phyloP scores from a whole-genome alignment of 2,329 filamentous ascomycete genomes.

The Didymosphaeria variabile region DNA sequence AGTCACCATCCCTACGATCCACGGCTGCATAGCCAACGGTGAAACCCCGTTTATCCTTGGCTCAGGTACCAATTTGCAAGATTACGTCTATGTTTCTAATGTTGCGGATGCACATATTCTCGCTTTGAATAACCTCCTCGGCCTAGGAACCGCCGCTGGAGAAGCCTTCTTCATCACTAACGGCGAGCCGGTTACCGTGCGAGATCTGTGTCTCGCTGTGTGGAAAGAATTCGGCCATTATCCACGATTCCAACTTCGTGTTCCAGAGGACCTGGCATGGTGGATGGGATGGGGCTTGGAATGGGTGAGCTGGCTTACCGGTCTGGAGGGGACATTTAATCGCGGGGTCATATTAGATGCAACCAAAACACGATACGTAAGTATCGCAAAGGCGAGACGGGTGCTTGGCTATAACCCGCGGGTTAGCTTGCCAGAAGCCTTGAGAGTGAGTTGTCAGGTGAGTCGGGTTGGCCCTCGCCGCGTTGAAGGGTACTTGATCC shows the following conservation, averaged over 20 bases:
- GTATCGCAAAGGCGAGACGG: constrained; percentile 60
- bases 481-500: too few relatives aligned
- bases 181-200: constrained; percentile 86
- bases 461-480: constrained; percentile 14
- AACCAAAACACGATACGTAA: constrained; percentile 62
- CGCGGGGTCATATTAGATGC: constrained; percentile 65
- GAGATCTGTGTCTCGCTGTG: constrained; percentile 83
- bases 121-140: constrained; percentile 76
- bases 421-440: constrained; percentile 61
- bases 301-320: constrained; percentile 56
- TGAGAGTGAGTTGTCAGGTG: constrained; percentile 47
- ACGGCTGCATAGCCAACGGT: constrained; percentile 73
- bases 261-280: constrained; percentile 61
- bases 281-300: constrained; percentile 58
- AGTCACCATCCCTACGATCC: constrained; percentile 75
- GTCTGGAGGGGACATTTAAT: constrained; percentile 58
- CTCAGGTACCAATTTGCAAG: constrained; percentile 73
- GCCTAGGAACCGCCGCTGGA: constrained; percentile 68
- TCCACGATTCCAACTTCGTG: constrained; percentile 58
- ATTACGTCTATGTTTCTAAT: constrained; percentile 75
- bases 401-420: constrained; percentile 63
- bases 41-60: constrained; percentile 84
- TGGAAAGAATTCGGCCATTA: constrained; percentile 71
- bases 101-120: constrained; percentile 83
- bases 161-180: constrained; percentile 93